Conservation (phyloP, 352 stramenopile genomes). For the Peronospora belbahrii region DNA sequence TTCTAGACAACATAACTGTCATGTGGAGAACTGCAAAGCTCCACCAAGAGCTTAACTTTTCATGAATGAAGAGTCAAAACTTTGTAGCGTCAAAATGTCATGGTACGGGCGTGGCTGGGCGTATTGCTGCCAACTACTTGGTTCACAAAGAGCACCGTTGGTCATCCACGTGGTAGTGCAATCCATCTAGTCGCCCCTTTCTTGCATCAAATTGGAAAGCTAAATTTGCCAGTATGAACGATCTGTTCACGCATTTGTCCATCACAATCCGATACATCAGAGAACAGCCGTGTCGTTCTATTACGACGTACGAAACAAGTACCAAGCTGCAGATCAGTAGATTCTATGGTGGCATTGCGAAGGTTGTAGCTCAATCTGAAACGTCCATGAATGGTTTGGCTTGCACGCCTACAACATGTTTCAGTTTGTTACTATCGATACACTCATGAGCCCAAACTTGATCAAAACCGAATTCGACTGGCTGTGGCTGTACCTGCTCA, state of each 20-base stretch:
- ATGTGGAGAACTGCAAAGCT: conserved; percentile 12
- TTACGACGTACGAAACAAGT: conserved; percentile 36
- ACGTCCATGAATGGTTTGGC: conserved; percentile 82
- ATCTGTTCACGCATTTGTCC: too few species aligned
- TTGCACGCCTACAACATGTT: conserved; percentile 81
- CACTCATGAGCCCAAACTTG: conserved; percentile 83
- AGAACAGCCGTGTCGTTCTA: conserved; percentile 50
- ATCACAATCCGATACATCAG: conserved; percentile 89
- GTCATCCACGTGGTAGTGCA: too few species aligned
- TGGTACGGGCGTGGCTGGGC: conserved; percentile 39
- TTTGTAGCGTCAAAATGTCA: conserved; percentile 44
- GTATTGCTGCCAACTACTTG: conserved; percentile 38
- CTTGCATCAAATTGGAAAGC: too few species aligned
- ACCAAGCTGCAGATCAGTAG: conserved; percentile 44
- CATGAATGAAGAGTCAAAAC: conserved; percentile 34
- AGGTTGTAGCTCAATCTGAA: conserved; percentile 73
- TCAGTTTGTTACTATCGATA: conserved; percentile 88
- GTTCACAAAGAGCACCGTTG: neutral
- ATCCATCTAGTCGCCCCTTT: too few species aligned
- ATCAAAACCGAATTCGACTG: conserved; percentile 90
- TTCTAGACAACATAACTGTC: conserved; percentile 36
- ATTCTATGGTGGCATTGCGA: conserved; percentile 56
- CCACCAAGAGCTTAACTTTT: conserved; percentile 49
- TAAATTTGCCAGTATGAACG: too few species aligned
- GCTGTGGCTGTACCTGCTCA: conserved; percentile 94